phyloP scores from a whole-genome alignment of 1,284 basidiomycete genomes.

The Leucoagaricus sp. region DNA sequence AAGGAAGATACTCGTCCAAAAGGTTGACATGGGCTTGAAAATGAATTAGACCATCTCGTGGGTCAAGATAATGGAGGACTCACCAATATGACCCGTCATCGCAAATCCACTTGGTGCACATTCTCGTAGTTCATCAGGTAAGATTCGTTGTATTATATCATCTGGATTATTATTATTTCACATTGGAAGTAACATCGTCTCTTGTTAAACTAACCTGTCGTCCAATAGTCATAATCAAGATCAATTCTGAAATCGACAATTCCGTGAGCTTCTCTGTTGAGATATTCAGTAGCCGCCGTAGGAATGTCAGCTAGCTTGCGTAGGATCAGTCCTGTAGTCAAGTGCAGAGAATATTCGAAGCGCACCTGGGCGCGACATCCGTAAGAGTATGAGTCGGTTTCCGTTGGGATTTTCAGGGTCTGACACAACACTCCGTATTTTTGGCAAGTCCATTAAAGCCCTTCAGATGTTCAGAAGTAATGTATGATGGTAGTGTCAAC shows the following conservation, averaged over 20 bases:
- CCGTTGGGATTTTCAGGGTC: slow-evolving; percentile 49
- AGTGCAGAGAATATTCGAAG: slow-evolving; percentile 2
- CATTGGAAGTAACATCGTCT: slow-evolving; percentile 3
- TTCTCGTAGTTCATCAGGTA: slow-evolving; percentile 76
- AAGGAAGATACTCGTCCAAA: slow-evolving; percentile 88
- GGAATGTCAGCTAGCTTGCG: slow-evolving; percentile 70
- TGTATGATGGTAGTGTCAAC: neutral
- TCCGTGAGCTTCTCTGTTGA: slow-evolving; percentile 54
- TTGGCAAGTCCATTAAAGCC: slow-evolving; percentile 61
- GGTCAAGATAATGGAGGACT: slow-evolving; percentile 20
- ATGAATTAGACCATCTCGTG: slow-evolving; percentile 1
- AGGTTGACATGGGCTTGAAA: slow-evolving; percentile 83
- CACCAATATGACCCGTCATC: slow-evolving; percentile 89
- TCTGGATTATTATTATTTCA: slow-evolving; percentile 56
- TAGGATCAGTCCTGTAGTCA: slow-evolving; percentile 21
- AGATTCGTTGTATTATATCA: slow-evolving; percentile 77
- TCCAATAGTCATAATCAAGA: slow-evolving; percentile 86
- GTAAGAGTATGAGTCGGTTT: slow-evolving; percentile 63
- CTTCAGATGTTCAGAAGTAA: slow-evolving; percentile 22
- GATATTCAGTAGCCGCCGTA: slow-evolving; percentile 50
- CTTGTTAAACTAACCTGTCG: slow-evolving; percentile 53
- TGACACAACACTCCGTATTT: slow-evolving; percentile 58
- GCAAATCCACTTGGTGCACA: slow-evolving; percentile 89
- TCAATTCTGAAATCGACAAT: slow-evolving; percentile 62
- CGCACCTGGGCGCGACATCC: slow-evolving; percentile 61